phyloP scores from a whole-genome alignment of 441 rosid species.

The Dalechampia spathulata region DNA sequence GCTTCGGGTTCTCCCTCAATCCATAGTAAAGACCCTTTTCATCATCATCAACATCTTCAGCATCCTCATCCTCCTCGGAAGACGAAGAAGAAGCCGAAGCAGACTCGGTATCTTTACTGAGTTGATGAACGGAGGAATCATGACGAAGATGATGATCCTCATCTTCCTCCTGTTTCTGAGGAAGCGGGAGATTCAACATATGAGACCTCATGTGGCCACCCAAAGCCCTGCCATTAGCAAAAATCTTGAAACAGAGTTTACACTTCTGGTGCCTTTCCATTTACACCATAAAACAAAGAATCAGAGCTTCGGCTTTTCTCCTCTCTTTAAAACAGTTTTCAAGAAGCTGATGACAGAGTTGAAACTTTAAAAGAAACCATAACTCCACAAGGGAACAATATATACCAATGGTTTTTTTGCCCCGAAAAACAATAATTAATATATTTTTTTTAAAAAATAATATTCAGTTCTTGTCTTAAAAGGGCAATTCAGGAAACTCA shows the following conservation, averaged over 20 bases:
- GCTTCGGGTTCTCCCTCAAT: conserved; percentile 53
- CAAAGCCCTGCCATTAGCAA: conserved; percentile 65
- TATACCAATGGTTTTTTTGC: too few species aligned
- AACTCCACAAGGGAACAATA: too few species aligned
- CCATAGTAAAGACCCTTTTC: conserved; percentile 27
- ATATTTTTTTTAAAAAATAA: too few species aligned
- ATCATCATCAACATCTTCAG: conserved; percentile 15
- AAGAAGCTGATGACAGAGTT: conserved; percentile 26
- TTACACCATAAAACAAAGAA: not conserved
- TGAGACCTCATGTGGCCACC: conserved; percentile 94
- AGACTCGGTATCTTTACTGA: conserved; percentile 29
- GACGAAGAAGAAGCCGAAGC: conserved; percentile 33
- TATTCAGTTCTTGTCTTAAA: too few species aligned
- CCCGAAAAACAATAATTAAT: too few species aligned
- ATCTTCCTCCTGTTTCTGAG: conserved; percentile 22
- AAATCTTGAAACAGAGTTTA: conserved; percentile 56
- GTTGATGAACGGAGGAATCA: conserved; percentile 24
- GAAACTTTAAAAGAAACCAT: conserved; percentile 45
- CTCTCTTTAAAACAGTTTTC: conserved; percentile 12
- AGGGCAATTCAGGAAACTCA: too few species aligned
- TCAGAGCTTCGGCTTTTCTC: conserved; percentile 18
- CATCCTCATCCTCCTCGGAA: conserved; percentile 19
- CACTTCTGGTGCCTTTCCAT: conserved; percentile 81
- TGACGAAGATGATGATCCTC: not conserved
- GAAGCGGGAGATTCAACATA: conserved; percentile 44